Percentiles rank a stretch among this genome's conserved stretches.
Evolutionary conservation across 139 green algal species (phyloP).

Genomic region (Picochlorum sp.): DNA sequence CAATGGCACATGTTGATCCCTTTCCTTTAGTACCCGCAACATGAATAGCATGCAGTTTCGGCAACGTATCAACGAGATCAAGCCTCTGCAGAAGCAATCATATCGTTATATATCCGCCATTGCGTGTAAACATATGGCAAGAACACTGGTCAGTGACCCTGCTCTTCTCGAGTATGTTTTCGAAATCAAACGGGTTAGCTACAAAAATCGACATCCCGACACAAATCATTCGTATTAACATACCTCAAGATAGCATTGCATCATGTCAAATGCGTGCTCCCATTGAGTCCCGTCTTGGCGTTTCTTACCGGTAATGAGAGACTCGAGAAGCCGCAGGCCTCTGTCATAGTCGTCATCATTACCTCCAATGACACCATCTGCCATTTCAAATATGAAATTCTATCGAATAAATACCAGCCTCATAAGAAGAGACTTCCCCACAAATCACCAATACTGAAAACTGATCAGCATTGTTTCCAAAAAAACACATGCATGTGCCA

Average conservation of each 20-base stretch:
- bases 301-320: constrained; percentile 55
- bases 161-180: too few relatives aligned
- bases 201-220: background rate
- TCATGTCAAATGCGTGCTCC: constrained; percentile 61
- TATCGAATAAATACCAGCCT: too few relatives aligned
- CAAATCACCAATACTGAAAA: too few relatives aligned
- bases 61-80: constrained; percentile 46
- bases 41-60: constrained; percentile 68
- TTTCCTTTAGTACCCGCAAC: constrained; percentile 91
- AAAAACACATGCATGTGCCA: too few relatives aligned
- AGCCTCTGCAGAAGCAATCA: constrained; percentile 37
- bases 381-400: background rate
- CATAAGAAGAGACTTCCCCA: too few relatives aligned
- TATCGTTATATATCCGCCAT: too few relatives aligned
- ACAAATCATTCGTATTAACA: background rate
- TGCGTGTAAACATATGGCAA: too few relatives aligned
- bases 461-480: too few relatives aligned
- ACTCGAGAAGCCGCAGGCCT: constrained; percentile 38
- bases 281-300: constrained; percentile 45
- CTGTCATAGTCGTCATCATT: constrained; percentile 31
- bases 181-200: too few relatives aligned
- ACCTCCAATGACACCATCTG: background rate
- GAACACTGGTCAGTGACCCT: too few relatives aligned
- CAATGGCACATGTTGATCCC: constrained; percentile 82
- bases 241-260: constrained; percentile 65